Percentiles rank a stretch among this genome's conserved stretches.
Conservation (phyloP, 1,284 basidiomycete species). For the Meripilus lineatus region DNA sequence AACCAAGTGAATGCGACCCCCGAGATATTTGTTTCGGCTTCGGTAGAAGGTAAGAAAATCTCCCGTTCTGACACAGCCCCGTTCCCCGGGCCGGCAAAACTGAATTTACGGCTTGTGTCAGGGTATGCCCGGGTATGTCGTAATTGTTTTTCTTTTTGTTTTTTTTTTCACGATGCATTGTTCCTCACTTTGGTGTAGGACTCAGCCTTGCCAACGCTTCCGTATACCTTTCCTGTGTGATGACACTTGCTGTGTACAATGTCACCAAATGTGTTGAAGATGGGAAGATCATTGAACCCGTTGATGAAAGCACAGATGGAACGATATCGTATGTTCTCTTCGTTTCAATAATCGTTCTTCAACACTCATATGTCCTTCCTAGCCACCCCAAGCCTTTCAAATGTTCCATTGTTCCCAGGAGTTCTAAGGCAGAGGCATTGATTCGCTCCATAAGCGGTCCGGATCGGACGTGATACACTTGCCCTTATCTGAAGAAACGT, state of each 20-base stretch:
- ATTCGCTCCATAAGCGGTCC: no score
- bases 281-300: neutral
- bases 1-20: constrained; percentile 2
- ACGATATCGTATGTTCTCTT: neutral
- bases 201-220: constrained; percentile 18
- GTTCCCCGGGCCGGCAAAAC: no score
- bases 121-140: neutral
- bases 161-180: no score
- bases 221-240: constrained; percentile 18
- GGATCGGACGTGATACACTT: no score
- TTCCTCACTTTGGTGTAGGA: no score
- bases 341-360: neutral
- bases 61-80: no score
- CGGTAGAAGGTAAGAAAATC: constrained; percentile 3
- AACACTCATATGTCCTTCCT: neutral
- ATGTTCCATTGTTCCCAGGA: constrained; percentile 10
- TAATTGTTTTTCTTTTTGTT: no score
- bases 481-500: no score
- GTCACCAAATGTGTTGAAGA: constrained; percentile 10
- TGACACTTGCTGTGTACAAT: constrained; percentile 15
- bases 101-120: no score
- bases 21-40: constrained; percentile 1
- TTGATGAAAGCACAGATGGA: neutral
- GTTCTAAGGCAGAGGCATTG: neutral
- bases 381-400: constrained; percentile 13